A percentile compares a stretch with the other conserved stretches of the same genome.
Evolutionary conservation across 1,139 yeast species (phyloP).

Genomic region (Saccharomyces hybrid): DNA sequence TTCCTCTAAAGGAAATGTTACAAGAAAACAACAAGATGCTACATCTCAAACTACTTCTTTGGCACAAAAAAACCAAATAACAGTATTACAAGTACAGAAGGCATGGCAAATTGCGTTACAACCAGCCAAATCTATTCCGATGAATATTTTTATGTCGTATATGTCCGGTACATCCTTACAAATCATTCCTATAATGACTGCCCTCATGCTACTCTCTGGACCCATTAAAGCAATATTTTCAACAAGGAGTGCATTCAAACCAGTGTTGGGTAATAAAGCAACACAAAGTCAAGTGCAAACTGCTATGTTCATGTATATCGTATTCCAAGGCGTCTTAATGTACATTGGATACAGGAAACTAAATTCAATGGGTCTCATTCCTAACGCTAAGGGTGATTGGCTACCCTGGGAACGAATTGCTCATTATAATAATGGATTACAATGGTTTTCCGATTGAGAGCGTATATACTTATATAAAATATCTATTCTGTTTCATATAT

Average conservation of each 20-base stretch:
- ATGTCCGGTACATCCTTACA: conserved; percentile 91
- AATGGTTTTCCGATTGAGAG: conserved; percentile 17
- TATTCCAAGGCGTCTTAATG: conserved; percentile 59
- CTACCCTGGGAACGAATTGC: conserved; percentile 68
- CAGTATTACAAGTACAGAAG: conserved; percentile 46
- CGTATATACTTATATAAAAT: background rate
- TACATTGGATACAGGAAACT: conserved; percentile 79
- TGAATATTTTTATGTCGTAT: conserved; percentile 85
- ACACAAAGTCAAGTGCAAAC: conserved; percentile 39
- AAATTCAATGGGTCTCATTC: conserved; percentile 83
- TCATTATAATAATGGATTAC: conserved; percentile 15
- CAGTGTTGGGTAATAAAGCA: conserved; percentile 33
- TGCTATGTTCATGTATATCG: conserved; percentile 44
- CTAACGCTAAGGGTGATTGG: conserved; percentile 87
- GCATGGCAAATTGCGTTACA: conserved; percentile 84
- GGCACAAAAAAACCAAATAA: conserved; percentile 21
- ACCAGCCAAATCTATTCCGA: conserved; percentile 81
- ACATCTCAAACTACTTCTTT: background rate
- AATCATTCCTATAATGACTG: conserved; percentile 85
- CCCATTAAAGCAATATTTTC: conserved; percentile 67
- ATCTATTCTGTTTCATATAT: background rate
- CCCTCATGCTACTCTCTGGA: conserved; percentile 70
- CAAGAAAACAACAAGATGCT: conserved; percentile 4
- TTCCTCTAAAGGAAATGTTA: conserved; percentile 4
- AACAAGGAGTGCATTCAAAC: conserved; percentile 42